These are phyloP conservation scores for Malus sieversii DNA, from an alignment of 306 rosid genomes.

Conservation along the genomic window DNA sequence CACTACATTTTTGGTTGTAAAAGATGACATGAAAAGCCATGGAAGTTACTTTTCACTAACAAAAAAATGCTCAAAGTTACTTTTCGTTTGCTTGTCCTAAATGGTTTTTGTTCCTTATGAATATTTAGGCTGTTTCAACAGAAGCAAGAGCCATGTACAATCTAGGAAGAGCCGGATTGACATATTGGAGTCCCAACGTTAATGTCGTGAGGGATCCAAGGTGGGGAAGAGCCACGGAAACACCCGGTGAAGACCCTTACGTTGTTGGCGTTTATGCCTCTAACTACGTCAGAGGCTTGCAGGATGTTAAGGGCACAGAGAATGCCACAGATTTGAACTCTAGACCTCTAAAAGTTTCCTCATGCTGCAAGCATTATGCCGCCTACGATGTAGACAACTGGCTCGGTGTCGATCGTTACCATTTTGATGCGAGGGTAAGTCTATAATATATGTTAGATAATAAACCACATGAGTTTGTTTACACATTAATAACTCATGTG, in stretches of 20 bases:
- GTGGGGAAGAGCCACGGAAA: constrained; percentile 17
- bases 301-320: constrained; percentile 16
- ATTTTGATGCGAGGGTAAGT: constrained; percentile 14
- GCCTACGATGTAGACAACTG: constrained; percentile 15
- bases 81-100: neutral
- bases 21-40: neutral
- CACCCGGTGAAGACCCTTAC: constrained; percentile 19
- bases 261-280: constrained; percentile 6
- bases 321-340: constrained; percentile 2
- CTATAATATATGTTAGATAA: neutral
- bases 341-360: constrained; percentile 18
- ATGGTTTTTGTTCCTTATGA: neutral
- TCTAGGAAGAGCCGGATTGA: constrained; percentile 44
- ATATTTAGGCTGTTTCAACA: constrained; percentile 13
- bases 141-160: constrained; percentile 65
- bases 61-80: too few relatives aligned
- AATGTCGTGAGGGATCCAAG: constrained; percentile 20
- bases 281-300: constrained; percentile 18
- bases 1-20: neutral
- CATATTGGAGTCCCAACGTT: constrained; percentile 22
- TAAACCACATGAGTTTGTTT: too few relatives aligned
- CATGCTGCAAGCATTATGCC: constrained; percentile 15
- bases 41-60: neutral
- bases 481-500: neutral
- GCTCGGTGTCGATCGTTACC: constrained; percentile 10